These are phyloP conservation scores for Musa troglodytarum DNA, from an alignment of 176 grass and related monocot species.

Conservation along the genomic window DNA sequence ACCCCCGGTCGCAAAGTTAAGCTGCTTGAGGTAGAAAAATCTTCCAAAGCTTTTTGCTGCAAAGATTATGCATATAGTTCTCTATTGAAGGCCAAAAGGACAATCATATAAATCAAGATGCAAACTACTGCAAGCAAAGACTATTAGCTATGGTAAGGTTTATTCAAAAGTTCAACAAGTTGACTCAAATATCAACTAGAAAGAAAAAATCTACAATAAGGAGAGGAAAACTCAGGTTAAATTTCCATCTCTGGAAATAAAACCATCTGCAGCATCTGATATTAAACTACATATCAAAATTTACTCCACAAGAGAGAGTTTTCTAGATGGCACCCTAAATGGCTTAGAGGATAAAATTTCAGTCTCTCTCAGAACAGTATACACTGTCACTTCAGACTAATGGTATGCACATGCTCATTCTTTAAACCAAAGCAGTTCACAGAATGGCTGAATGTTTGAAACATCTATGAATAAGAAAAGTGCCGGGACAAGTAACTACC, in stretches of 20 bases:
- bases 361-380: not conserved
- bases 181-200: too few relatives aligned
- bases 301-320: not conserved
- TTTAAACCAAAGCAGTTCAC: not conserved
- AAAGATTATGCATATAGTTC: constrained; percentile 8
- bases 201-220: not conserved
- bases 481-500: constrained; percentile 29
- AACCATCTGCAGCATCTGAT: not conserved
- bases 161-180: too few relatives aligned
- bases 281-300: not conserved
- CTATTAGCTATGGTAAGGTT: too few relatives aligned
- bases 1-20: constrained; percentile 77
- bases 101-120: too few relatives aligned
- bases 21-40: constrained; percentile 48
- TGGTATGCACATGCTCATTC: too few relatives aligned
- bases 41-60: constrained; percentile 82
- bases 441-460: not conserved
- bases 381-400: not conserved
- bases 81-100: not conserved
- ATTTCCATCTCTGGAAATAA: not conserved
- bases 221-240: not conserved
- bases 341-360: too few relatives aligned
- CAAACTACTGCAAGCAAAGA: too few relatives aligned
- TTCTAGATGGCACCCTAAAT: too few relatives aligned
- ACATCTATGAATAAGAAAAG: not conserved